These are phyloP conservation scores for Gardenia jasminoides DNA, from an alignment of 257 asterid species.

Conservation along the genomic window DNA sequence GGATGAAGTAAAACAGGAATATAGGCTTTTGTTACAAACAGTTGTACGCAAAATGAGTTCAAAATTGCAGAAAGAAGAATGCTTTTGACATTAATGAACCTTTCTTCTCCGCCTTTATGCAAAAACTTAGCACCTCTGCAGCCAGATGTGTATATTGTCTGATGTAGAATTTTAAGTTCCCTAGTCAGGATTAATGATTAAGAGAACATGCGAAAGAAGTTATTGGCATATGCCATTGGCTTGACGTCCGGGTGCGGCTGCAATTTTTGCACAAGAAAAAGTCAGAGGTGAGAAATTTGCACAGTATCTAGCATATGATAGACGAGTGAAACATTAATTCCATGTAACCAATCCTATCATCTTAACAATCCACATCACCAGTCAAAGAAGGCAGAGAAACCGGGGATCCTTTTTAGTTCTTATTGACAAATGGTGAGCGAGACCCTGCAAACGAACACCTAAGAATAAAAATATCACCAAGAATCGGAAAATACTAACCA, in stretches of 20 bases:
- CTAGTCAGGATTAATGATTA: slow-evolving; percentile 27
- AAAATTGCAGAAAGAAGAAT: neutral
- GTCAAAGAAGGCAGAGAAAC: neutral
- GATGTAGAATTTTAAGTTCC: slow-evolving; percentile 5
- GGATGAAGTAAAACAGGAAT: neutral
- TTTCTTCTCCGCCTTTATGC: slow-evolving; percentile 28
- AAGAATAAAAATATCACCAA: neutral
- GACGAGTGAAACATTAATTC: neutral
- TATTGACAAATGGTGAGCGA: neutral
- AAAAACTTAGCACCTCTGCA: slow-evolving; percentile 25
- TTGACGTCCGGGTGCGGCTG: slow-evolving; percentile 97
- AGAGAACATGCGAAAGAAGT: slow-evolving; percentile 82
- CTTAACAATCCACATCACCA: neutral
- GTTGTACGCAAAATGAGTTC: neutral
- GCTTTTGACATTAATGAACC: slow-evolving; percentile 26
- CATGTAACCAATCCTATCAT: neutral
- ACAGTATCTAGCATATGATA: slow-evolving; percentile 3
- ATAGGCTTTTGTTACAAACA: neutral
- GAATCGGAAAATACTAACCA: slow-evolving; percentile 58
- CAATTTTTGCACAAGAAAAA: slow-evolving; percentile 19
- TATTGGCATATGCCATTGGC: slow-evolving; percentile 97
- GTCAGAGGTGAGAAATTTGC: neutral
- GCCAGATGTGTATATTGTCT: slow-evolving; percentile 24
- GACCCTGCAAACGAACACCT: neutral
- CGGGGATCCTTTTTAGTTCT: neutral